Base-by-base conservation (phyloP, 352 stramenopile genomes). In the Pythium apleroticum region DNA sequence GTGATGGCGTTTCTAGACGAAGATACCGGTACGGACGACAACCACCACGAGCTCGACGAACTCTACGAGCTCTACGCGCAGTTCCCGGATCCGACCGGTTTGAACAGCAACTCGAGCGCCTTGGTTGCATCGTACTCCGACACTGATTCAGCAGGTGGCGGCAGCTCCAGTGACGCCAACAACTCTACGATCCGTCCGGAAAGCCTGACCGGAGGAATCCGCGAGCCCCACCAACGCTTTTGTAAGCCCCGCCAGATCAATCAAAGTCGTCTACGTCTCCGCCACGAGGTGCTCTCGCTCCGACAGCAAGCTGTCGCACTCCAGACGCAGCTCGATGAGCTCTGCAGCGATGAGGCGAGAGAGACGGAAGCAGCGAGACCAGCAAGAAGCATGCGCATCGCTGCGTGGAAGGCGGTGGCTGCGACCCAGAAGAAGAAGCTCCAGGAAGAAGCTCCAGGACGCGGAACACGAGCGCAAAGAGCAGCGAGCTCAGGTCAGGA, bases 241-340 rank as follows among this genome's bases (percentile, higher is more conserved):
- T 9, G 30, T 9, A 33, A 33, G 15, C 58, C 57, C 17, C 41
- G n/a, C 3, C 27, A 48, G 27, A 43, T 63, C 20, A 63, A 63
- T 22, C 57, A 55, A 15, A 72, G 63, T 1, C 76, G 69, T 56
- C 68, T 71, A 48, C 74, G 71, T 3, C 71, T 65, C 35, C 75
- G 72, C 43, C 61, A 78, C 8, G 71, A 81, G 30, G 41, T 81
- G 3, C 52, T 65, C 10, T 50, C 56, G 30, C 52, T 81, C 22
- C 43, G 60, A 39, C 43, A 39, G 0, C 54, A 76, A 14, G 27
- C 66, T 3, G 57, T 73, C 27, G 57, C 68, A 11, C 46, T 81
- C 22, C 46, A 78, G 28, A 66, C 50, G 11, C 65, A 52, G 19
- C 46, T 73, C 31, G 52, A 57, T 49, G 56, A 72, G 28, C 49